Percentiles rank a stretch among this genome's conserved stretches.
Conservation (phyloP, 2,329 filamentous ascomycete genomes). For the Setomelanomma holmii region DNA sequence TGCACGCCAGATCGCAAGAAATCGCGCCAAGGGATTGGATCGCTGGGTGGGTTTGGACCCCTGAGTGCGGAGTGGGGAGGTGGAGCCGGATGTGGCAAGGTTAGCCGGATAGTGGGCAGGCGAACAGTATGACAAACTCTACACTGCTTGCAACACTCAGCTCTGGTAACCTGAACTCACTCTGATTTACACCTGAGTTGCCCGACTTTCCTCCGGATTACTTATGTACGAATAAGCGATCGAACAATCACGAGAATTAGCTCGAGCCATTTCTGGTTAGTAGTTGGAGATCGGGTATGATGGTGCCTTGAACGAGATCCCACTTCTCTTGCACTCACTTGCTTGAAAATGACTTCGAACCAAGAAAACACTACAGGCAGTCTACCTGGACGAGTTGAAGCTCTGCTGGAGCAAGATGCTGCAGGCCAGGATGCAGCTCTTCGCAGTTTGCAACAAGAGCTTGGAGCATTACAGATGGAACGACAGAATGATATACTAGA, state of each 20-base stretch:
- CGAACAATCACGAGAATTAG: too few species aligned
- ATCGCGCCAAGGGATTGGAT: conserved; percentile 34
- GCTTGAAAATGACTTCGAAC: neutral
- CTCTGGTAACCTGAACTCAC: too few species aligned
- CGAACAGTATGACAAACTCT: too few species aligned
- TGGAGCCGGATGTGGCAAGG: conserved; percentile 21
- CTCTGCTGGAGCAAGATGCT: conserved; percentile 21
- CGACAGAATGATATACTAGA: conserved; percentile 18
- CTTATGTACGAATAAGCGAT: too few species aligned
- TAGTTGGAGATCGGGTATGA: too few species aligned
- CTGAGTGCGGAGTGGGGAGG: conserved; percentile 13
- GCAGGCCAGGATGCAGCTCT: conserved; percentile 22
- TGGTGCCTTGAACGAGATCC: conserved; percentile 15
- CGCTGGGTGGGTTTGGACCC: conserved; percentile 13
- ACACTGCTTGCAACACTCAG: too few species aligned
- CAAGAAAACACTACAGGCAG: neutral
- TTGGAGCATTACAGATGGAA: conserved; percentile 17
- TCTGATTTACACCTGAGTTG: too few species aligned
- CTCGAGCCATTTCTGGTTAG: too few species aligned
- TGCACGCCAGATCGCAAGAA: conserved; percentile 35
- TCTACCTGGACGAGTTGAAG: conserved; percentile 23
- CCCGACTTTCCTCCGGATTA: too few species aligned
- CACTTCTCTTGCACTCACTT: neutral
- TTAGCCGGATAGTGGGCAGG: too few species aligned
- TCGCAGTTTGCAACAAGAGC: conserved; percentile 18